Conservation (phyloP, 306 rosid genomes). For the Lablab purpureus region DNA sequence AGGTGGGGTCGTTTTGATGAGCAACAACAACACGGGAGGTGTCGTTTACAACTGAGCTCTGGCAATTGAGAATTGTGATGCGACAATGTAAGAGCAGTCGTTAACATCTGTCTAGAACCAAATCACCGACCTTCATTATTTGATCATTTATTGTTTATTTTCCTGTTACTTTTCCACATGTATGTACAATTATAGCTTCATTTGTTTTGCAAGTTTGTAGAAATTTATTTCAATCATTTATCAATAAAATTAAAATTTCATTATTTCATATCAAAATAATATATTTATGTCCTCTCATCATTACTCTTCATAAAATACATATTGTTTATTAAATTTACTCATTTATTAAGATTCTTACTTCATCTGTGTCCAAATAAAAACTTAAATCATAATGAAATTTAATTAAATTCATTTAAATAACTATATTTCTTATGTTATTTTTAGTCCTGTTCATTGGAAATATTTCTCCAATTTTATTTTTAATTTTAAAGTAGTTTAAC, state of each 20-base stretch:
- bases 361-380: no score
- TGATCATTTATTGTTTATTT: background rate
- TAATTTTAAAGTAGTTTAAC: no score
- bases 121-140: constrained; percentile 34
- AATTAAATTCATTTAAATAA: no score
- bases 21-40: constrained; percentile 28
- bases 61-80: constrained; percentile 26
- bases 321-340: no score
- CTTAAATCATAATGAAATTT: no score
- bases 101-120: constrained; percentile 32
- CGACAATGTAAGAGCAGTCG: constrained; percentile 44
- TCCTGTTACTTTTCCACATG: background rate
- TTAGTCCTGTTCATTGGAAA: no score
- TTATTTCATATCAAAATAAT: no score
- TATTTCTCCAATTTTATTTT: no score
- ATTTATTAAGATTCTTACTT: no score
- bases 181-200: background rate
- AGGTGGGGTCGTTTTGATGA: constrained; percentile 50
- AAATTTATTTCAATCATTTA: background rate
- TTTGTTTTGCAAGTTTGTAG: background rate
- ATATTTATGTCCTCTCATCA: no score
- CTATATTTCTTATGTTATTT: no score
- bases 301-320: no score
- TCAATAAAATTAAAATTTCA: background rate
- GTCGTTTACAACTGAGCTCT: constrained; percentile 48